These are phyloP conservation scores for Sistotremastrum suecicum DNA, from an alignment of 768 basidiomycete species.

Conservation along the genomic window DNA sequence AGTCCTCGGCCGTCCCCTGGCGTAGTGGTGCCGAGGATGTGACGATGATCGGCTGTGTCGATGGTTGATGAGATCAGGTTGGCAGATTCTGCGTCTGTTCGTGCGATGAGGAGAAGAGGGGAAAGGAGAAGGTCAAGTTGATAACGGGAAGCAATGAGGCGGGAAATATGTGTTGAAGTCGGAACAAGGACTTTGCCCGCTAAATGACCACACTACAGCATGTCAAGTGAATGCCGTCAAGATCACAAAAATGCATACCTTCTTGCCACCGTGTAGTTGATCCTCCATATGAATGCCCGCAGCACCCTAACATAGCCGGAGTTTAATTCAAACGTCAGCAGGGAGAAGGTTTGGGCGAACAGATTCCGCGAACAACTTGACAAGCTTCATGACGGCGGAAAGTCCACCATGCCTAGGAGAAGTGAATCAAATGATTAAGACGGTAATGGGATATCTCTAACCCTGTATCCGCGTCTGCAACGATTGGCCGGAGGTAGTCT, in stretches of 20 bases:
- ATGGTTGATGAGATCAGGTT: constrained; percentile 75
- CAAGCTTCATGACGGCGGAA: constrained; percentile 90
- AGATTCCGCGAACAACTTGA: constrained; percentile 89
- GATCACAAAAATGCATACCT: constrained; percentile 25
- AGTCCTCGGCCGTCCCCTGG: constrained; percentile 27
- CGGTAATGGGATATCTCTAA: constrained; percentile 18
- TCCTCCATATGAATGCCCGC: constrained; percentile 89
- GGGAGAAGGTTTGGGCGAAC: constrained; percentile 20
- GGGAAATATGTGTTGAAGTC: constrained; percentile 71
- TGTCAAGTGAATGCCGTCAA: background rate
- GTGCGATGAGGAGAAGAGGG: constrained; percentile 79
- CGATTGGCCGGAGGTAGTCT: constrained; percentile 84
- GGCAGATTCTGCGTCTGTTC: constrained; percentile 83
- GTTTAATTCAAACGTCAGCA: background rate
- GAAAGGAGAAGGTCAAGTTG: constrained; percentile 84
- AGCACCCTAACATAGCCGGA: constrained; percentile 43
- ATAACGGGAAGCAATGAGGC: constrained; percentile 75
- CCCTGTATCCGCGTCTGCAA: constrained; percentile 94
- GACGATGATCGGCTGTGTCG: constrained; percentile 64
- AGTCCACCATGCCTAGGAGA: constrained; percentile 68
- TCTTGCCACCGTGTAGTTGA: constrained; percentile 89
- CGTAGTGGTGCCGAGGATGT: constrained; percentile 23
- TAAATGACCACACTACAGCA: constrained; percentile 63
- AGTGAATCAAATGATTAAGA: background rate
- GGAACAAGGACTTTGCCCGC: constrained; percentile 91